Evolutionary conservation across 495 filamentous ascomycete species (phyloP), one percentile per base, ranked within the genome.

Genomic region (Hypoxylon intermedium): DNA sequence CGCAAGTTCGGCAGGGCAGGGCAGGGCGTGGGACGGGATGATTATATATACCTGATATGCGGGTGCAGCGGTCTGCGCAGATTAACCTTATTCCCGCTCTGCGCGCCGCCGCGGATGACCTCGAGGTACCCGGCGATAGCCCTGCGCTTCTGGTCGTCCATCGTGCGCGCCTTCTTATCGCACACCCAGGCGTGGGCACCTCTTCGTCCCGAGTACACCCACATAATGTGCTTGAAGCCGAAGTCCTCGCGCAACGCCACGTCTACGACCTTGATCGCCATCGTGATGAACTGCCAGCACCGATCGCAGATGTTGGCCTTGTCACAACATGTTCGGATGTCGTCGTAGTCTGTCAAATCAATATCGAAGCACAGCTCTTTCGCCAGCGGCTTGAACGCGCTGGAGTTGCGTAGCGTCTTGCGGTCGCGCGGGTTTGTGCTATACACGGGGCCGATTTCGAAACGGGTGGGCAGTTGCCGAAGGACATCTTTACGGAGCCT

Each of bases 331-430:
- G 93, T 96, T 18, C 94, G 88, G 62, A 98, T 89, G 42, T 96
- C 90, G 69, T 98, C 94, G 74, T 98, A 98, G 77, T 98, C 94
- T 21, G 93, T 97, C 82, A 98, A 81, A 83, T 98, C 94, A 63
- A 98, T 97, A 87, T 98, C 94, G 76, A 98, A 98, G 58, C 96
- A 95, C 12, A 98, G 75, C 73, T 98, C 94, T 69, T 98, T 98
- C 1, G 87, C 78, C 2, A 95, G 71, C 2, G 94, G 93, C 40
- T 81, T 81, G 72, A 94, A 93, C 6, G 82, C 78, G 49, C 80
- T 82, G 12, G 82, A 75, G 73, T 95, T 96, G 37, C 87, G 85
- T 5, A 97, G 75, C 0, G 85, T 85, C 75, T 98, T 98, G 65
- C 95, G 90, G 55, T 98, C 94, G 51, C 92, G 89, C 0, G 95